Percentiles rank a stretch among this genome's conserved stretches.
Conservation (phyloP, 345 rosid species). For the Citrus trifoliata region DNA sequence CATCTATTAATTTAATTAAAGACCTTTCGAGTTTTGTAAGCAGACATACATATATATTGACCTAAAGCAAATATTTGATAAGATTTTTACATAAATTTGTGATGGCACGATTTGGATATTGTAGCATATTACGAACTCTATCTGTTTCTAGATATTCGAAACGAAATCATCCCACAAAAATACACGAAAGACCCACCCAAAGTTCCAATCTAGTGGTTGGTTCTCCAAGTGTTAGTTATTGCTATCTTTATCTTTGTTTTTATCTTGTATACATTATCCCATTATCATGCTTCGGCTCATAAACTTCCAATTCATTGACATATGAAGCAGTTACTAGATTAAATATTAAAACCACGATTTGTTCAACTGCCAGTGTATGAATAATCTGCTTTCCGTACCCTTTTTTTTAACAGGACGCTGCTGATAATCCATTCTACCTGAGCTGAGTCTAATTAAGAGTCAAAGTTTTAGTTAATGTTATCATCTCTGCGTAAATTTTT, state of each 20-base stretch:
- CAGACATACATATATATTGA: too few species aligned
- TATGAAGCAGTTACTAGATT: slow-evolving; percentile 12
- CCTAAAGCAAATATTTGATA: too few species aligned
- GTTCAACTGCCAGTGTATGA: slow-evolving; percentile 29
- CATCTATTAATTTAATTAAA: too few species aligned
- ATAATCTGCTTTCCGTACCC: neutral
- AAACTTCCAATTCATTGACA: neutral
- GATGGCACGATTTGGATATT: neutral
- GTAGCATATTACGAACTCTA: too few species aligned
- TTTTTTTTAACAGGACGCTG: neutral
- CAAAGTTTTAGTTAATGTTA: neutral
- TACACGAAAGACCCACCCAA: too few species aligned
- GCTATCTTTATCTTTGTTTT: neutral
- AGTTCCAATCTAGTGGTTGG: too few species aligned
- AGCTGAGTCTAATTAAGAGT: neutral
- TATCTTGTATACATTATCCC: neutral
- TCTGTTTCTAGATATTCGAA: too few species aligned
- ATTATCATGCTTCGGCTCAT: neutral
- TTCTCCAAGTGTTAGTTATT: too few species aligned
- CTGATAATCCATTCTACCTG: too few species aligned
- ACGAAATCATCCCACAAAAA: too few species aligned
- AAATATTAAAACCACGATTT: slow-evolving; percentile 13
- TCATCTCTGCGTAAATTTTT: neutral
- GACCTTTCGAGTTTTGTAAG: fast-evolving
- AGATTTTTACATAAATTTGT: too few species aligned